Percentiles rank a stretch among this genome's conserved stretches.
phyloP scores from a whole-genome alignment of 345 rosid genomes.

The Viola odorata region DNA sequence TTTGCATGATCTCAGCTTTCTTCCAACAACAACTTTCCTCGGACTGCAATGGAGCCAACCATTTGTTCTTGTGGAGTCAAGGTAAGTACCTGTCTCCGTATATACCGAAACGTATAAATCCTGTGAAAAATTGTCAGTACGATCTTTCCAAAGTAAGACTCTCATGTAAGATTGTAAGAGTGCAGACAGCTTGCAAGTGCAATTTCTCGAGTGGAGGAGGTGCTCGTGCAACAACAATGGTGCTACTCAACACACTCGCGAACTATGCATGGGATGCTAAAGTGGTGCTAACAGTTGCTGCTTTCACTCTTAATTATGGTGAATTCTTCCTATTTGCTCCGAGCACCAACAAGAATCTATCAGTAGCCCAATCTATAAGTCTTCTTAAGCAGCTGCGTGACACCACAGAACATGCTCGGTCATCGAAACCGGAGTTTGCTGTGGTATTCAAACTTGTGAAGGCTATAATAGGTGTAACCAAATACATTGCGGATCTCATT shows the following conservation, averaged over 20 bases:
- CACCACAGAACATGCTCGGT: constrained; percentile 21
- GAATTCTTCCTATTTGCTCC: constrained; percentile 37
- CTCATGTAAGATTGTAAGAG: too few species aligned
- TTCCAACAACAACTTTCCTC: neutral
- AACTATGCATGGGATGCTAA: constrained; percentile 47
- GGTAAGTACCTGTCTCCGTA: neutral
- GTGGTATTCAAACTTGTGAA: neutral
- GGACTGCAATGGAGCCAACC: neutral
- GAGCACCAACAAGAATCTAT: constrained; percentile 22
- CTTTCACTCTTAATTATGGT: constrained; percentile 41
- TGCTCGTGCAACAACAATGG: constrained; percentile 38
- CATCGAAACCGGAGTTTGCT: constrained; percentile 27
- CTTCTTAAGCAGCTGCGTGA: constrained; percentile 43
- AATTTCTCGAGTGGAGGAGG: constrained; percentile 43
- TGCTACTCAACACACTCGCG: constrained; percentile 31
- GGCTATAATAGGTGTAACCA: neutral
- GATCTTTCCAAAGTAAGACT: too few species aligned
- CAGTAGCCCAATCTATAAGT: constrained; percentile 36
- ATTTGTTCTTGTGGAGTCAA: neutral
- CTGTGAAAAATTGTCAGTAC: too few species aligned
- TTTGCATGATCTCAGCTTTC: neutral
- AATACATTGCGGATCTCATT: neutral
- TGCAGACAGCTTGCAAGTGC: constrained; percentile 50
- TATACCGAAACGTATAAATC: too few species aligned
- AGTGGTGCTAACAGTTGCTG: constrained; percentile 42